These are phyloP conservation scores for Cicer bijugum DNA, from an alignment of 306 rosid genomes.

Conservation along the genomic window DNA sequence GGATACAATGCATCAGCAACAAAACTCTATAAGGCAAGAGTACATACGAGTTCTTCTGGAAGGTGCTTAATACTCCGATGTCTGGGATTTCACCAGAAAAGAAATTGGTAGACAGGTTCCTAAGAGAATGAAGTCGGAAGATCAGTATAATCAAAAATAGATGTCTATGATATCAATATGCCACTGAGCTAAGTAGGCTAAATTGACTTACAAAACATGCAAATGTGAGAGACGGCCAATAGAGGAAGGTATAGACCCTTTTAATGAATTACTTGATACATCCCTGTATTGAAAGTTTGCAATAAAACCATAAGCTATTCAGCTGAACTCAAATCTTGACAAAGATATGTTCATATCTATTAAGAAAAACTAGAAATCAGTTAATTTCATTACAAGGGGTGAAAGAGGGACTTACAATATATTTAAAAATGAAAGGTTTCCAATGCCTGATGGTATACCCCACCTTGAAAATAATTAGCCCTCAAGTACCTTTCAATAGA, in stretches of 20 bases:
- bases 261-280: constrained; percentile 80
- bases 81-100: constrained; percentile 96
- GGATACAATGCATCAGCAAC: background rate
- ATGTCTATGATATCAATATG: constrained; percentile 6
- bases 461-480: constrained; percentile 91
- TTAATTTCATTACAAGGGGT: constrained; percentile 17
- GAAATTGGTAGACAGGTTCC: constrained; percentile 94
- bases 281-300: constrained; percentile 57
- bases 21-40: background rate
- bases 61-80: constrained; percentile 85
- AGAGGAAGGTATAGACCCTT: constrained; percentile 93
- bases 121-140: constrained; percentile 45
- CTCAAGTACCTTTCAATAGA: constrained; percentile 76
- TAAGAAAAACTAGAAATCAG: background rate
- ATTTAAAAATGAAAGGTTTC: constrained; percentile 84
- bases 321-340: background rate
- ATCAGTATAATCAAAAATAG: constrained; percentile 20
- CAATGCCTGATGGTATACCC: constrained; percentile 84
- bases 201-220: constrained; percentile 68
- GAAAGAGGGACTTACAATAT: constrained; percentile 65
- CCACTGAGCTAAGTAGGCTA: constrained; percentile 16
- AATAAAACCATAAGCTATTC: constrained; percentile 31
- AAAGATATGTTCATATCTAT: background rate
- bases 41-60: constrained; percentile 76
- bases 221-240: constrained; percentile 79